Conservation (phyloP, 768 basidiomycete species). For the Galerina marginata region DNA sequence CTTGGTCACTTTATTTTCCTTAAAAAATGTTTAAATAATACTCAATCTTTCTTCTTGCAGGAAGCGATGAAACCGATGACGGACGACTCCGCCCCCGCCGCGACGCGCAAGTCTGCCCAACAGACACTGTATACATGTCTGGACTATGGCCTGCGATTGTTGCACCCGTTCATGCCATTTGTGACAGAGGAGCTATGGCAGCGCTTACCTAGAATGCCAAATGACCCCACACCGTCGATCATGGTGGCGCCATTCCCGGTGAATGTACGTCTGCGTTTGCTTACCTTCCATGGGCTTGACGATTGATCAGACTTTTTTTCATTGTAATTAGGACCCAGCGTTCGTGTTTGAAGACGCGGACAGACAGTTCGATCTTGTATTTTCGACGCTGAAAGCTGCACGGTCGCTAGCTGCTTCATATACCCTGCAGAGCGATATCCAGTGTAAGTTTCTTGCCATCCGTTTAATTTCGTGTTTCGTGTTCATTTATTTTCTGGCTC, state of each 20-base stretch:
- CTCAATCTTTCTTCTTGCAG: constrained; percentile 42
- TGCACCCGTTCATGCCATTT: constrained; percentile 99
- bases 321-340: constrained; percentile 55
- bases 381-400: constrained; percentile 76
- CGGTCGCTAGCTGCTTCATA: constrained; percentile 90
- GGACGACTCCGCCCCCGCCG: constrained; percentile 69
- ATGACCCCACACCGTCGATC: constrained; percentile 84
- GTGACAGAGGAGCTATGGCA: constrained; percentile 99
- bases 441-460: constrained; percentile 52
- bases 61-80: constrained; percentile 99
- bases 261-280: constrained; percentile 54
- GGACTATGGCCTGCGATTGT: constrained; percentile 84
- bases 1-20: not conserved
- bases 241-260: constrained; percentile 89
- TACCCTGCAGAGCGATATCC: constrained; percentile 84
- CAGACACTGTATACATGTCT: constrained; percentile 96
- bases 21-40: not conserved
- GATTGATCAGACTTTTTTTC: not conserved
- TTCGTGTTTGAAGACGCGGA: constrained; percentile 77
- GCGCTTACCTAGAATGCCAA: constrained; percentile 83
- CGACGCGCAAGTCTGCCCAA: constrained; percentile 81
- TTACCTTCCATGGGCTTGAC: not conserved
- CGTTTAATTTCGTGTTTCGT: not conserved
- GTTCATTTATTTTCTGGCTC: constrained; percentile 6
- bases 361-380: constrained; percentile 85